Base-by-base conservation (phyloP, 352 stramenopile genomes). In the Globisporangium canariense region DNA sequence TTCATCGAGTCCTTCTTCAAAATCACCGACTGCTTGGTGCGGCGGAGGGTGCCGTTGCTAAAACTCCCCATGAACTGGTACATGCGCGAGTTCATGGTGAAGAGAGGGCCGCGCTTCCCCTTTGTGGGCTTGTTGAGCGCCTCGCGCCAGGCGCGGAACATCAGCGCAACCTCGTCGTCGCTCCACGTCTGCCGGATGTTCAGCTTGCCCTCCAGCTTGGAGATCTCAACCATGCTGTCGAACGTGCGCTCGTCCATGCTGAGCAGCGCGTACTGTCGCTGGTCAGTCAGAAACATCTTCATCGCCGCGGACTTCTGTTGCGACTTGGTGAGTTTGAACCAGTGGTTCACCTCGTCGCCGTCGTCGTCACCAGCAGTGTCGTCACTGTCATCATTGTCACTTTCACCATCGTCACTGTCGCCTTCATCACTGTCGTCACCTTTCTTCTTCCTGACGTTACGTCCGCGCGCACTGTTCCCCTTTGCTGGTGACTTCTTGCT, bases 1-100 rank as follows among this genome's bases (percentile, higher is more conserved):
- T 58, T 58, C 61, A 61, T 60, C 14, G 52, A 36, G 20, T 66
- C 61, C 9, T 66, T 66, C 41, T 66, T 66, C 11, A 66, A 40
- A 2, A 61, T 47, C 16, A 66, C 51, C 4, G 51, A 60, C 53
- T 66, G 61, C 43, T 61, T 66, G 13, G 61, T 66, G 41, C 61
- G 52, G 20, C 45, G 54, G 41, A 54, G 51, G 2, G 52, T 38
- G 18, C 41, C 52, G 52, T 49, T 32, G 32, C 61, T 49, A 8
- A 66, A 25, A 9, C 13, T 34, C 18, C 4, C n/a, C 61, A 66
- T 66, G 41, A 47, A 8, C 52, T 66, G 40, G 32, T 50, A 66
- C 30, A 56, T 49, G 41, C 52, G 61, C 53, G 52, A 55, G 61
- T 66, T 66, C 40, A 66, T n/a, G 40, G 41, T 60, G 2, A 50